These are phyloP conservation scores for Jatropha multifida DNA, from an alignment of 441 rosid species.

Conservation along the genomic window DNA sequence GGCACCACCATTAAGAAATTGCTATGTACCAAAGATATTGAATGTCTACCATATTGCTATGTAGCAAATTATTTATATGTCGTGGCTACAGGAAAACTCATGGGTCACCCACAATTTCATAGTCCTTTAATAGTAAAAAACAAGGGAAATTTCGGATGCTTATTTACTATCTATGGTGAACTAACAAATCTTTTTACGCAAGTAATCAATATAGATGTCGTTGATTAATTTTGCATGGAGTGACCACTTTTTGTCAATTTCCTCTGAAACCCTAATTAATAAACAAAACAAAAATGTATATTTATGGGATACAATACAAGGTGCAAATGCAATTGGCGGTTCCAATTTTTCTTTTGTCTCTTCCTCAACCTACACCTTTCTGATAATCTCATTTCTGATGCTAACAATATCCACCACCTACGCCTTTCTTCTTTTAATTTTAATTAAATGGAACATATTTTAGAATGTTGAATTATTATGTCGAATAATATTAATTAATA, in stretches of 20 bases:
- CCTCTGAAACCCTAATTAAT: neutral
- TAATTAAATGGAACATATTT: no score
- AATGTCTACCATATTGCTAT: no score
- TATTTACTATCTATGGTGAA: neutral
- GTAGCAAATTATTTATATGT: no score
- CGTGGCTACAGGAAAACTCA: no score
- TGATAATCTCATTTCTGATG: no score
- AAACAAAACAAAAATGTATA: neutral
- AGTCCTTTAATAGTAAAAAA: neutral
- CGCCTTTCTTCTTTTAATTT: no score
- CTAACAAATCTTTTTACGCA: neutral
- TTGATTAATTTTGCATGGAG: neutral
- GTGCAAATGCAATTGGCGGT: conserved; percentile 16
- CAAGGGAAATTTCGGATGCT: neutral
- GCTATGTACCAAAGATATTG: neutral
- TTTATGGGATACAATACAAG: neutral
- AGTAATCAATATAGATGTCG: neutral
- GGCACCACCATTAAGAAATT: no score
- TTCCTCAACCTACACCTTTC: neutral
- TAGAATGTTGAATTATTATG: no score
- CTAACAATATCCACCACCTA: no score
- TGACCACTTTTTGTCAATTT: conserved; percentile 10
- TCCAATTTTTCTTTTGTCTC: neutral
- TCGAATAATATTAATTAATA: no score
- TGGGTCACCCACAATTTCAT: neutral